Evolutionary conservation across 129 eudicot species (phyloP).

Genomic region (Helianthus tuberosus): DNA sequence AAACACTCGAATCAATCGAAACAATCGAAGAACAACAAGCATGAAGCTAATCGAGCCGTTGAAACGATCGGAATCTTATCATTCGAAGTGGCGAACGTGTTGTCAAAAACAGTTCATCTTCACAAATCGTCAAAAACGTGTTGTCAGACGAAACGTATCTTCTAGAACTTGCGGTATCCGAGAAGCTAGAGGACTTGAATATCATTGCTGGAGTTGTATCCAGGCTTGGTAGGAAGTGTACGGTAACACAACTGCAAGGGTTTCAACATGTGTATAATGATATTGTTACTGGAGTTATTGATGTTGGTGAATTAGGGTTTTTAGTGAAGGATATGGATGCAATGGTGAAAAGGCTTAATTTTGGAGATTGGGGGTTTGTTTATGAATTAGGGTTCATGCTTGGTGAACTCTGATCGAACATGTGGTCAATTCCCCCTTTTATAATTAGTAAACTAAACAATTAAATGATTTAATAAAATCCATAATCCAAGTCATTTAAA

Average conservation of each 20-base stretch:
- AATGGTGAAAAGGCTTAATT: too few relatives aligned
- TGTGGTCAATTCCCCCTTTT: too few relatives aligned
- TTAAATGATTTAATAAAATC: too few relatives aligned
- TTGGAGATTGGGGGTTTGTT: too few relatives aligned
- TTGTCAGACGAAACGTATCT: slow-evolving; percentile 63
- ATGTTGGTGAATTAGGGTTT: slow-evolving; percentile 66
- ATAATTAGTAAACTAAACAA: too few relatives aligned
- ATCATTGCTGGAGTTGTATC: slow-evolving; percentile 72
- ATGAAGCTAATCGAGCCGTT: not conserved
- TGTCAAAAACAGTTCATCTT: slow-evolving; percentile 78
- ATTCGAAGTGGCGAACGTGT: slow-evolving; percentile 85
- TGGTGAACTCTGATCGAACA: too few relatives aligned
- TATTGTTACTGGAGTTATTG: slow-evolving; percentile 57
- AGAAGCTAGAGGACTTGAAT: slow-evolving; percentile 73
- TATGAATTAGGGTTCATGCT: too few relatives aligned
- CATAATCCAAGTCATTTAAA: too few relatives aligned
- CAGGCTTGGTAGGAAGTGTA: slow-evolving; percentile 78
- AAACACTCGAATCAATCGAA: slow-evolving; percentile 52
- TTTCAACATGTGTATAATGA: slow-evolving; percentile 90
- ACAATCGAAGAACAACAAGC: slow-evolving; percentile 26
- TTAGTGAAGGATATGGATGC: slow-evolving; percentile 91
- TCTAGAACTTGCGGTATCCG: slow-evolving; percentile 65
- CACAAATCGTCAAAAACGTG: slow-evolving; percentile 65
- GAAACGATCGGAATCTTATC: slow-evolving; percentile 73
- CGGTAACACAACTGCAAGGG: slow-evolving; percentile 62